Percentiles rank a stretch among this genome's conserved stretches.
phyloP scores from a whole-genome alignment of 2,329 filamentous ascomycete genomes.

The Verticillium dahliae region DNA sequence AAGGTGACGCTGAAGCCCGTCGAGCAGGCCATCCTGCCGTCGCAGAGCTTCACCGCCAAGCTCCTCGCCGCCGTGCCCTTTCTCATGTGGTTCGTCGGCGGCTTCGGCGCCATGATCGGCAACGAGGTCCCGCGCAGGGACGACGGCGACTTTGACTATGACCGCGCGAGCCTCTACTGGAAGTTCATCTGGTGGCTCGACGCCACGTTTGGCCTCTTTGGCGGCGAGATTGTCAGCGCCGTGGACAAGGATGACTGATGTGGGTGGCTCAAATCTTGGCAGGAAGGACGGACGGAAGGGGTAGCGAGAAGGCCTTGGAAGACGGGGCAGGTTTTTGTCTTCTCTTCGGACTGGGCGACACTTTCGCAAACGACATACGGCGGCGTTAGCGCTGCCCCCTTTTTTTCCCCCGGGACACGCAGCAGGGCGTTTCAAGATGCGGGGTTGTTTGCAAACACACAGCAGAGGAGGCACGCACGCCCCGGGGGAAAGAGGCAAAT shows the following conservation, averaged over 20 bases:
- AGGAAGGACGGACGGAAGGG: too few species aligned
- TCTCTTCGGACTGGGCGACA: too few species aligned
- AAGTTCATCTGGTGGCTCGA: slow-evolving; percentile 60
- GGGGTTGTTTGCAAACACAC: too few species aligned
- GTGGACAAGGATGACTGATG: slow-evolving; percentile 52
- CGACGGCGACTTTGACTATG: slow-evolving; percentile 71
- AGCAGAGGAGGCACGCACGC: background rate
- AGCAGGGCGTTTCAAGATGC: too few species aligned
- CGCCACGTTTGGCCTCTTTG: slow-evolving; percentile 50
- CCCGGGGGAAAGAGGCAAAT: background rate
- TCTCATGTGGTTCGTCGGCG: slow-evolving; percentile 64
- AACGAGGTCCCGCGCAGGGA: slow-evolving; percentile 68
- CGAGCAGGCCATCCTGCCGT: slow-evolving; percentile 64
- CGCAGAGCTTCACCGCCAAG: slow-evolving; percentile 58
- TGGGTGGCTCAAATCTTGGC: too few species aligned
- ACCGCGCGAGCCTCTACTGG: slow-evolving; percentile 60
- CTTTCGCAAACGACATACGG: too few species aligned
- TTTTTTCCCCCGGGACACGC: too few species aligned
- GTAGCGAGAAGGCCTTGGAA: background rate
- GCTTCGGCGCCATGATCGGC: slow-evolving; percentile 67
- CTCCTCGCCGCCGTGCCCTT: slow-evolving; percentile 61
- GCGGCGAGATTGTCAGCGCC: slow-evolving; percentile 48
- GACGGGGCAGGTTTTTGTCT: too few species aligned
- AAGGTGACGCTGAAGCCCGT: slow-evolving; percentile 60
- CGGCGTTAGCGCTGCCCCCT: too few species aligned